Base-by-base conservation (phyloP, 2,329 filamentous ascomycete species). In the Lecanoromycetidae sp. region DNA sequence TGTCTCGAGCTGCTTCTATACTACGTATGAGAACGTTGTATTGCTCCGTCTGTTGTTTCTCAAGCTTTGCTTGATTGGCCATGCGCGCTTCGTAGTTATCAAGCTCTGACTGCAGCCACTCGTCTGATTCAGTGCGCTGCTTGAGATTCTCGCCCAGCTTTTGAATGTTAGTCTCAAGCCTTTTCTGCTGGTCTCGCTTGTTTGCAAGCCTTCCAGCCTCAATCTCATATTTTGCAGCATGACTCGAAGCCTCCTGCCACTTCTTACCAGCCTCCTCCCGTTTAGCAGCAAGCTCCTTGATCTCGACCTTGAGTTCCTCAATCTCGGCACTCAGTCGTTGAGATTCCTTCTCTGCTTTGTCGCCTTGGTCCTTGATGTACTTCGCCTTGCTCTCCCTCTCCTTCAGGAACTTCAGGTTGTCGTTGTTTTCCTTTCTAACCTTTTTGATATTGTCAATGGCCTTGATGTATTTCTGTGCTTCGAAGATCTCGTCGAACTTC, bases 401-500 rank as follows among this genome's bases (percentile, higher is more conserved):
- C 58, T 85, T 86, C 48, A 83, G 74, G 51, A 81, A 77, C 13
- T 71, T 75, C 8, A 96, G 72, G 52, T 90, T 76, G 53, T 84
- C 79, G 29, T 80, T 82, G 55, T 94, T 82, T 54, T 80, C 82
- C 66, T 96, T 98, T 32, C 82, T 76, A 41, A 96, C 71, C 8
- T 80, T 63, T 60, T 94, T 95, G 61, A 98, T 84, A 62, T 94
- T 94, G 37, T 95, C 88, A 51, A 98, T 94, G 15, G 88, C 91
- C 60, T 94, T 95, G 27, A 88, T 94, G 64, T 96, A 98, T 62
- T 94, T 95, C 66, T 86, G 72, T 1, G 91, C 91, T 65, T 96
- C 91, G 56, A 98, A 98, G 9, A 98, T 98, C 61, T 94, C 87
- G 60, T 98, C 91, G 51, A 98, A 98, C 44, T 81, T 83, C 63